Conservation (phyloP, 2,329 filamentous ascomycete genomes). For the Colletotrichum sublineola region DNA sequence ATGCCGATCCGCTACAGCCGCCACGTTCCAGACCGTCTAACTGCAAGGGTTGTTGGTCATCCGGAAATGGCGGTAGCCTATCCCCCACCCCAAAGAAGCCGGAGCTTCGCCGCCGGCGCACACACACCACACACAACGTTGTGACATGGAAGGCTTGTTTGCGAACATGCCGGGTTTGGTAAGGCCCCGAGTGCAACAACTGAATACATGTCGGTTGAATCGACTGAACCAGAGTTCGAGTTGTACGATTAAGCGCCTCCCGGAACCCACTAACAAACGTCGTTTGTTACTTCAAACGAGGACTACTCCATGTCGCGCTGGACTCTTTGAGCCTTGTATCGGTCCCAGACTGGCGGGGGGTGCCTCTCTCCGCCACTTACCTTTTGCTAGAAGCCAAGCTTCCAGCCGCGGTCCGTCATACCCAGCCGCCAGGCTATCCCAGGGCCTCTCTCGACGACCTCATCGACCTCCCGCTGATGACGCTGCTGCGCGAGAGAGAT, state of each 20-base stretch:
- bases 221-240: too few relatives aligned
- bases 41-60: too few relatives aligned
- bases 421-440: slow-evolving; percentile 10
- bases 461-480: slow-evolving; percentile 6
- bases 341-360: too few relatives aligned
- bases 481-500: background rate
- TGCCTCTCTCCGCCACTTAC: background rate
- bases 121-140: background rate
- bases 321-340: too few relatives aligned
- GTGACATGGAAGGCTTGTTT: background rate
- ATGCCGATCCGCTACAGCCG: too few relatives aligned
- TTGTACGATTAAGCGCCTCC: background rate
- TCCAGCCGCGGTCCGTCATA: slow-evolving; percentile 7
- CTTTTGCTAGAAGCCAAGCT: background rate
- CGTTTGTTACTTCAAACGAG: background rate
- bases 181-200: background rate
- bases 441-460: background rate
- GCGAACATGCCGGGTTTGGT: background rate
- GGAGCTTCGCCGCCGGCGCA: background rate
- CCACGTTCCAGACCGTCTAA: background rate
- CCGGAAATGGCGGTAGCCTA: background rate
- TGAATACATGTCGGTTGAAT: background rate
- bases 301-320: background rate
- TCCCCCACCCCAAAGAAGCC: background rate
- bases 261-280: background rate